These are phyloP conservation scores for peach (Prunus persica) DNA, from an alignment of 306 rosid species.

Conservation along the genomic window Prunus_persica_NCBIv2 NC_034016.1:19328501-19329000, in stretches of 20 bases:
- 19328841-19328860: not conserved
- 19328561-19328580: not conserved
- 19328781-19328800: conserved; percentile 46
- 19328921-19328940: conserved; percentile 49
- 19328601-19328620: not conserved
- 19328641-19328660: not conserved
- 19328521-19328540: not conserved
- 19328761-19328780: conserved; percentile 75
- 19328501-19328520: not conserved
- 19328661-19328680: not conserved
- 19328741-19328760: conserved; percentile 78
- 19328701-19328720: conserved; percentile 23
- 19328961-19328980: conserved; percentile 34
- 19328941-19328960: conserved; percentile 42
- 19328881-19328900: conserved; percentile 23
- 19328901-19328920: conserved; percentile 58
- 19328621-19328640: not conserved
- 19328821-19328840: conserved; percentile 40
- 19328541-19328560: not conserved
- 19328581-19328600: not conserved
- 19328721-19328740: conserved; percentile 60
- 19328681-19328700: not conserved
- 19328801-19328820: conserved; percentile 39
- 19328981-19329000: conserved; percentile 4
- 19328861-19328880: conserved; percentile 7